Conservation (phyloP, 2,329 filamentous ascomycete species). For the Rutstroemia sydowiana region DNA sequence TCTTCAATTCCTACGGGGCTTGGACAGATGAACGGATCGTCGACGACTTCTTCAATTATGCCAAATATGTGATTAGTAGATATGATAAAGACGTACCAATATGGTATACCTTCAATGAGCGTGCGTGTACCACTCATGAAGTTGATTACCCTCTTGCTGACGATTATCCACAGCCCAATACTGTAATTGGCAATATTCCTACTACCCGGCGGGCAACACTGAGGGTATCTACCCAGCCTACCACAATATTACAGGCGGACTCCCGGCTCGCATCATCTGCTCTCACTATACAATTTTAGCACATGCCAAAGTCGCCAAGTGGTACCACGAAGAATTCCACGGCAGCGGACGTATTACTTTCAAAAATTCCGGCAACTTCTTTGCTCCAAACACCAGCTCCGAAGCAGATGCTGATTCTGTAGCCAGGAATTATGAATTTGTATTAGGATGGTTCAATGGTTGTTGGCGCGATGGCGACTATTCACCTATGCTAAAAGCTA, state of each 20-base stretch:
- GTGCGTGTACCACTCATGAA: slow-evolving; percentile 22
- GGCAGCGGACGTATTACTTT: slow-evolving; percentile 43
- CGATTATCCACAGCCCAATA: slow-evolving; percentile 30
- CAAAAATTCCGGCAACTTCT: slow-evolving; percentile 39
- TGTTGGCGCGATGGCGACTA: slow-evolving; percentile 43
- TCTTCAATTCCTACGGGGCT: slow-evolving; percentile 37
- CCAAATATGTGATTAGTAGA: slow-evolving; percentile 43
- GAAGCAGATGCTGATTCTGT: slow-evolving; percentile 25
- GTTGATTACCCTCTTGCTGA: slow-evolving; percentile 12
- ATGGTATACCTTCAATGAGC: slow-evolving; percentile 51
- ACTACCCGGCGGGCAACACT: slow-evolving; percentile 35
- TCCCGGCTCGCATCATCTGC: slow-evolving; percentile 36
- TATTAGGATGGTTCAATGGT: slow-evolving; percentile 41
- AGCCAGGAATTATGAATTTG: slow-evolving; percentile 34
- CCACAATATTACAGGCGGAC: slow-evolving; percentile 34
- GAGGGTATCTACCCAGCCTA: slow-evolving; percentile 38
- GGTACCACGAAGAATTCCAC: slow-evolving; percentile 46
- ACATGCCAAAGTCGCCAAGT: slow-evolving; percentile 43
- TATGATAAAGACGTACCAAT: slow-evolving; percentile 44
- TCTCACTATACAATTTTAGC: slow-evolving; percentile 40
- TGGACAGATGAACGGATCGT: slow-evolving; percentile 41
- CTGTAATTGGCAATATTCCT: slow-evolving; percentile 41
- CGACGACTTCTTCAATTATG: slow-evolving; percentile 46
- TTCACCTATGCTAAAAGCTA: slow-evolving; percentile 39
- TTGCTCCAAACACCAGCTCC: slow-evolving; percentile 37